Evolutionary conservation across 805 yeast genomes (phyloP).

Genomic region (Monosporozyma aquatica): DNA sequence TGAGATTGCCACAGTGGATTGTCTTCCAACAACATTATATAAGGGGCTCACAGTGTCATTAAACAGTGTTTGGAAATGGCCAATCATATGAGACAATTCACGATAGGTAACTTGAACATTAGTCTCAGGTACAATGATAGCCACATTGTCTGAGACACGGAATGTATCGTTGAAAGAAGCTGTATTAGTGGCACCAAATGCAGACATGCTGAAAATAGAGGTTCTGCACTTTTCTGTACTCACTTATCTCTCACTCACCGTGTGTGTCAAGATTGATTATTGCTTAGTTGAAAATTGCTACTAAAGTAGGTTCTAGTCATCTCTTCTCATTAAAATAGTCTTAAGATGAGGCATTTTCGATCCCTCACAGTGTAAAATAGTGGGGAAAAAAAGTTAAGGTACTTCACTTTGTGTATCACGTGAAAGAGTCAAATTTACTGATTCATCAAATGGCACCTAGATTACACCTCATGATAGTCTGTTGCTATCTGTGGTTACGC

Average conservation of each 20-base stretch:
- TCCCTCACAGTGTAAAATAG: too few species aligned
- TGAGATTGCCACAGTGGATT: constrained; percentile 48
- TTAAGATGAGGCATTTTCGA: too few species aligned
- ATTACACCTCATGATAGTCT: too few species aligned
- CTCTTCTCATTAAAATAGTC: too few species aligned
- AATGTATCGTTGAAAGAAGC: constrained; percentile 34
- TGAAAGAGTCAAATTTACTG: too few species aligned
- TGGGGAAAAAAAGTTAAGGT: neutral
- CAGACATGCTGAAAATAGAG: neutral
- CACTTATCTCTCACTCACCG: too few species aligned
- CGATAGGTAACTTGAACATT: constrained; percentile 39
- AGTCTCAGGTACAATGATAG: constrained; percentile 39
- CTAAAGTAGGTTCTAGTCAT: too few species aligned
- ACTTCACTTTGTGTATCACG: neutral
- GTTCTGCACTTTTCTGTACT: too few species aligned
- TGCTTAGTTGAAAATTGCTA: too few species aligned
- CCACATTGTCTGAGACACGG: constrained; percentile 32
- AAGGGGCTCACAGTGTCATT: constrained; percentile 36
- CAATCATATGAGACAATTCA: constrained; percentile 37
- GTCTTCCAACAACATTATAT: constrained; percentile 27
- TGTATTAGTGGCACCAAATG: constrained; percentile 14
- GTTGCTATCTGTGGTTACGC: too few species aligned
- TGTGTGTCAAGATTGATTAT: too few species aligned
- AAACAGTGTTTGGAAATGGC: constrained; percentile 43
- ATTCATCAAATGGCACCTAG: too few species aligned